phyloP scores from a whole-genome alignment of 495 filamentous ascomycete species.

The Neurospora discreta region DNA sequence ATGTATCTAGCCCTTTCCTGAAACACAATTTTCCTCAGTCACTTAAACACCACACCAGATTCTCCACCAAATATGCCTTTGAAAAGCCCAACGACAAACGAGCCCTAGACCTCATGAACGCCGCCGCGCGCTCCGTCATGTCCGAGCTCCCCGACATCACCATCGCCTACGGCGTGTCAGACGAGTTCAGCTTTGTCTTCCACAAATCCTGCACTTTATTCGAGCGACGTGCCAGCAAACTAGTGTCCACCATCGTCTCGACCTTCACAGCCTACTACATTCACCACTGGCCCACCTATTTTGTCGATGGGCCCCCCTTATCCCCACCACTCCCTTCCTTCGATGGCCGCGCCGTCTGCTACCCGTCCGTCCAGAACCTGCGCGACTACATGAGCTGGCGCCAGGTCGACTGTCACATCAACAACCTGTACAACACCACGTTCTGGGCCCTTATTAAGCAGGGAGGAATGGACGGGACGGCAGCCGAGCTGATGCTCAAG shows the following conservation, averaged over 20 bases:
- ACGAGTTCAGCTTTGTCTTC: conserved; percentile 92
- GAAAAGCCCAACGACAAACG: conserved; percentile 84
- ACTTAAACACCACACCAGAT: conserved; percentile 29
- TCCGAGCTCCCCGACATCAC: conserved; percentile 73
- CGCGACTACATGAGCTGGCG: conserved; percentile 95
- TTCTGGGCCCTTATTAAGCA: conserved; percentile 81
- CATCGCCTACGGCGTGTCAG: conserved; percentile 84
- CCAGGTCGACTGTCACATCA: conserved; percentile 96
- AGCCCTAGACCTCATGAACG: conserved; percentile 90
- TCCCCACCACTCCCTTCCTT: conserved; percentile 74
- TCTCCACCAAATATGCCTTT: conserved; percentile 73
- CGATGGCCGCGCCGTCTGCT: conserved; percentile 82
- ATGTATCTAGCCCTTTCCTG: conserved; percentile 9
- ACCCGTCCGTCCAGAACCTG: conserved; percentile 66
- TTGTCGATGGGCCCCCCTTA: conserved; percentile 50
- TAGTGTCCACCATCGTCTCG: conserved; percentile 80
- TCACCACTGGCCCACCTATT: conserved; percentile 65
- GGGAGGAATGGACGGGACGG: conserved; percentile 60
- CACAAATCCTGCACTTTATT: conserved; percentile 72
- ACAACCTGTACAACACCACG: conserved; percentile 95
- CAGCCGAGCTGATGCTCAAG: conserved; percentile 70
- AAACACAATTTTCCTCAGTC: not conserved
- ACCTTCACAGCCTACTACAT: conserved; percentile 92
- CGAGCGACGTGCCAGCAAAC: conserved; percentile 77
- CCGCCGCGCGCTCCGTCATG: conserved; percentile 71